Conservation (phyloP, 352 stramenopile species). For the Phytopythium aichiense region DNA sequence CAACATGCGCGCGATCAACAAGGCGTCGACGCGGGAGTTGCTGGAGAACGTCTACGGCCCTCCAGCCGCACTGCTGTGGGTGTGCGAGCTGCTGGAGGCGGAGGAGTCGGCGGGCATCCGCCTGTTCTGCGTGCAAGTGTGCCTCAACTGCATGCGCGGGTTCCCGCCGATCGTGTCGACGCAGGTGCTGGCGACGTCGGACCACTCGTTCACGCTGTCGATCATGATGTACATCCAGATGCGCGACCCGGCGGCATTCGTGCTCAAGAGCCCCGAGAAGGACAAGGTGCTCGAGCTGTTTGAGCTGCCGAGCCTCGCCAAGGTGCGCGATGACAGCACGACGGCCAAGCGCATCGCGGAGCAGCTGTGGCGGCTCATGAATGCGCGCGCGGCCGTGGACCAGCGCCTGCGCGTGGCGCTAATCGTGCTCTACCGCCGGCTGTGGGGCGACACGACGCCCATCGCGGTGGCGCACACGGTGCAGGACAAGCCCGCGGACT, state of each 20-base stretch:
- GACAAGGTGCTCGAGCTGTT: conserved; percentile 69
- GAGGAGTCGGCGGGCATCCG: conserved; percentile 73
- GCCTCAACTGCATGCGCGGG: conserved; percentile 74
- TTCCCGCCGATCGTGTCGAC: conserved; percentile 68
- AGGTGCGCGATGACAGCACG: conserved; percentile 72
- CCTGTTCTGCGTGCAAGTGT: conserved; percentile 74
- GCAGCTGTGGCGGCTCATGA: conserved; percentile 75
- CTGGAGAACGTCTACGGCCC: conserved; percentile 61
- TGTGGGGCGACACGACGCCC: conserved; percentile 81
- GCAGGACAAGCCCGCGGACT: conserved; percentile 73
- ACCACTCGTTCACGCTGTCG: conserved; percentile 77
- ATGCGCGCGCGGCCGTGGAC: conserved; percentile 48
- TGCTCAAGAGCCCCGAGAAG: conserved; percentile 71
- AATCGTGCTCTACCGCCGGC: conserved; percentile 70
- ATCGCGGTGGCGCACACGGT: conserved; percentile 78
- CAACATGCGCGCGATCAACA: conserved; percentile 11
- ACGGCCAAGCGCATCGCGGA: conserved; percentile 65
- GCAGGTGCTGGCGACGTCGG: conserved; percentile 74
- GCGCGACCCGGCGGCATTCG: conserved; percentile 67
- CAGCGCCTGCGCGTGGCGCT: conserved; percentile 74
- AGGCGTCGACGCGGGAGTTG: conserved; percentile 16
- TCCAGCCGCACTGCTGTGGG: conserved; percentile 64
- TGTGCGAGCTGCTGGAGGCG: conserved; percentile 50
- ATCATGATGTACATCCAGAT: conserved; percentile 77
- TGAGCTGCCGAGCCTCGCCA: conserved; percentile 44